Conservation (phyloP, 768 basidiomycete species). For the Boletales sp. region DNA sequence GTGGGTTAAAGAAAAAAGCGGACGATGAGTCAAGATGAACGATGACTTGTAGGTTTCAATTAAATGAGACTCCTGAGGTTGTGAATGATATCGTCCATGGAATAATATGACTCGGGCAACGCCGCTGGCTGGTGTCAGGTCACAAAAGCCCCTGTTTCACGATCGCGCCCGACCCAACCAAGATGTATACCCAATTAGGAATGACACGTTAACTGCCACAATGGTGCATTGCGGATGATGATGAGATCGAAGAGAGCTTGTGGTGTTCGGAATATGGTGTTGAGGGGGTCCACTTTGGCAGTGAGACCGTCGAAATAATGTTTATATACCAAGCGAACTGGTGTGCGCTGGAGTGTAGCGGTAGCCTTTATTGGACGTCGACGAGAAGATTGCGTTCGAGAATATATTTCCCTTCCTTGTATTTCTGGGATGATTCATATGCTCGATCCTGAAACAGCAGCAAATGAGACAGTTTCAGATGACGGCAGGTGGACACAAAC, state of each 20-base stretch:
- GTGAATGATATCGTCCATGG: slow-evolving; percentile 12
- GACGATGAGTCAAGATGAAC: not conserved
- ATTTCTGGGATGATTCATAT: slow-evolving; percentile 86
- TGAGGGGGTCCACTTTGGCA: slow-evolving; percentile 15
- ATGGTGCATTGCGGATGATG: slow-evolving; percentile 12
- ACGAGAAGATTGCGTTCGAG: slow-evolving; percentile 89
- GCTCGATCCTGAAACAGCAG: slow-evolving; percentile 72
- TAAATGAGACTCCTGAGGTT: slow-evolving; percentile 21
- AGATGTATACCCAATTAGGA: slow-evolving; percentile 21
- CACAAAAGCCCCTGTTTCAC: slow-evolving; percentile 10
- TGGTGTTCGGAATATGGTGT: slow-evolving; percentile 2
- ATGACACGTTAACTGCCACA: slow-evolving; percentile 21
- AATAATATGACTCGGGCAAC: slow-evolving; percentile 19
- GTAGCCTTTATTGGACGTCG: slow-evolving; percentile 65
- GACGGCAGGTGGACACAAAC: slow-evolving; percentile 36
- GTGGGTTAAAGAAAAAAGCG: not conserved
- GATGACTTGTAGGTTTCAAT: slow-evolving; percentile 4
- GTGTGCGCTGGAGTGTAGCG: slow-evolving; percentile 1
- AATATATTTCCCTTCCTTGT: slow-evolving; percentile 98
- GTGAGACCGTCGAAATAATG: slow-evolving; percentile 8
- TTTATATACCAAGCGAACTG: slow-evolving; percentile 6
- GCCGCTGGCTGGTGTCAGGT: slow-evolving; percentile 3
- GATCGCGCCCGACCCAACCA: slow-evolving; percentile 3
- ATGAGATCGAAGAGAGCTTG: slow-evolving; percentile 14
- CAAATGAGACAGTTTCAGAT: not conserved